phyloP scores from a whole-genome alignment of 371 early-diverging fungal genomes.

The Mucor sp. region DNA sequence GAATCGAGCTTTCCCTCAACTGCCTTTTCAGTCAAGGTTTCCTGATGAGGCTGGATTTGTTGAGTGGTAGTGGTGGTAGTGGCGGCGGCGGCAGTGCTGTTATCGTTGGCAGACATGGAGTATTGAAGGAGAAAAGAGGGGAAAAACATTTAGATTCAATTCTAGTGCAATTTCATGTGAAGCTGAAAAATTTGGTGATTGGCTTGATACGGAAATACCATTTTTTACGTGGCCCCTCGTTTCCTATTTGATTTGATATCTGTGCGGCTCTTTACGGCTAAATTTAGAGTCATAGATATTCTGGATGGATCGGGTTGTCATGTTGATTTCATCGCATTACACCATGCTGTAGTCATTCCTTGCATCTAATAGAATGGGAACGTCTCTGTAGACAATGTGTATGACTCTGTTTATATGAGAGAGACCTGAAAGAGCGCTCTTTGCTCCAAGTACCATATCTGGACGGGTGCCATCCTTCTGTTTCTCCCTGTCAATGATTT shows the following conservation, averaged over 20 bases:
- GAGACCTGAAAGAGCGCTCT: too few species aligned
- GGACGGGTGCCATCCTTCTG: too few species aligned
- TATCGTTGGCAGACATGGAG: neutral
- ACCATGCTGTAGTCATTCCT: neutral
- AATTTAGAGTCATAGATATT: neutral
- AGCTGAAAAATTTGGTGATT: neutral
- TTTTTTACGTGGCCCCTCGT: neutral
- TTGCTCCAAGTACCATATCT: too few species aligned
- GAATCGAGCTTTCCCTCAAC: slow-evolving; percentile 53
- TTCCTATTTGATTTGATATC: neutral
- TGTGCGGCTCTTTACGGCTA: neutral
- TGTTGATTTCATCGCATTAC: neutral
- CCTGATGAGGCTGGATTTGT: neutral
- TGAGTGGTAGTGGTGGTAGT: neutral
- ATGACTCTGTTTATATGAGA: neutral
- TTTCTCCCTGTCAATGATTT: too few species aligned
- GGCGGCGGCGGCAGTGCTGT: neutral
- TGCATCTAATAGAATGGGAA: too few species aligned
- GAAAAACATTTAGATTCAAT: neutral
- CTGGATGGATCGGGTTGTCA: neutral
- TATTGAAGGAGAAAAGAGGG: neutral
- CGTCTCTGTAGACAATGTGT: too few species aligned
- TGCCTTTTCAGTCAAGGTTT: slow-evolving; percentile 22
- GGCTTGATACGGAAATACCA: neutral
- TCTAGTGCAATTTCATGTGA: slow-evolving; percentile 3